Evolutionary conservation across 140 eudicot species (phyloP).

Genomic region (Cichorium intybus): DNA sequence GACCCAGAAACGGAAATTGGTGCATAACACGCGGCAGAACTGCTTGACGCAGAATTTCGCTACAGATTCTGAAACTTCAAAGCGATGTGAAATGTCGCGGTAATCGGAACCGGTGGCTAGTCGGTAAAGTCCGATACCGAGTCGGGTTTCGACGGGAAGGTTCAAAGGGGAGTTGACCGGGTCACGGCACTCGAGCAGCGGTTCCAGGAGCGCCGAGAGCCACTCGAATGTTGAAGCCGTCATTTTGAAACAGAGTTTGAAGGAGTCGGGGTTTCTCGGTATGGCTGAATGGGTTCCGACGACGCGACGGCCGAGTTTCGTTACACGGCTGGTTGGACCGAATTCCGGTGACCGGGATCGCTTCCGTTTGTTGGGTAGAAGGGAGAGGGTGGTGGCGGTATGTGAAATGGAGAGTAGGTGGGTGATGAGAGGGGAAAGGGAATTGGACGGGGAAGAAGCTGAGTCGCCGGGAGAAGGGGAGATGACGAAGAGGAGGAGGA

Average conservation of each 20-base stretch:
- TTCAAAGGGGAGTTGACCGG: constrained; percentile 63
- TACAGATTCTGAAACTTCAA: constrained; percentile 51
- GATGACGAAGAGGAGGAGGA: constrained; percentile 38
- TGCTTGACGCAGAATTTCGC: constrained; percentile 70
- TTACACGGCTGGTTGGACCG: background rate
- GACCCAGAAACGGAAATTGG: constrained; percentile 82
- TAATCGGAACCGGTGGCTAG: constrained; percentile 69
- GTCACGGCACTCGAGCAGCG: constrained; percentile 89
- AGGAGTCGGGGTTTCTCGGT: constrained; percentile 53
- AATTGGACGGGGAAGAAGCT: constrained; percentile 14
- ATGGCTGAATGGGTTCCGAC: constrained; percentile 39
- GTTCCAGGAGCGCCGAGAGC: constrained; percentile 75
- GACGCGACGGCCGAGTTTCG: constrained; percentile 10
- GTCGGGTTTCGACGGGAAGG: constrained; percentile 58
- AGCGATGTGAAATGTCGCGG: constrained; percentile 46
- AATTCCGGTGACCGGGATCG: constrained; percentile 33
- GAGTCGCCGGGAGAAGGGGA: constrained; percentile 30
- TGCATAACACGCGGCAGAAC: constrained; percentile 76
- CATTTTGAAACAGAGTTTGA: constrained; percentile 54
- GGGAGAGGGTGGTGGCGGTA: constrained; percentile 45
- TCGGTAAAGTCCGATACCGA: constrained; percentile 65
- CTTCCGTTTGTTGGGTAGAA: constrained; percentile 48
- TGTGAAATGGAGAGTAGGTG: constrained; percentile 48
- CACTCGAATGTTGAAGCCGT: constrained; percentile 70
- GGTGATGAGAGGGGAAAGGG: constrained; percentile 42